Evolutionary conservation across 164 flowering plant species (phyloP), one percentile per base, ranked within the genome.

Genomic region (Cinnamomum micranthum): DNA sequence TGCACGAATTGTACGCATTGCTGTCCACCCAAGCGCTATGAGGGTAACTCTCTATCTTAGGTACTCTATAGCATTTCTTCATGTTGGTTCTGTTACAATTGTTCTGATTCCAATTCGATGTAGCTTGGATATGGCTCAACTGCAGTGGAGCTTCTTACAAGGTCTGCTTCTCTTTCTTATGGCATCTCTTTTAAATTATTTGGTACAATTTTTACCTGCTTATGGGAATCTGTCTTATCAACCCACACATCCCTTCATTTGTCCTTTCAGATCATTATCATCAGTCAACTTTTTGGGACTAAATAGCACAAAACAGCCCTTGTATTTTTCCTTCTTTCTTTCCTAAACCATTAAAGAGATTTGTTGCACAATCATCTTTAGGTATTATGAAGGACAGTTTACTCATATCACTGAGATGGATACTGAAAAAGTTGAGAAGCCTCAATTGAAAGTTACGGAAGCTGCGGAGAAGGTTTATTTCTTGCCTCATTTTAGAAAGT

Each of bases 1-100:
- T 81, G 98, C 92, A 80, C 92, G 99, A 27, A 91, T 96, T 79
- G 98, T 96, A 25, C 93, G 99, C 55, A 94, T 96, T 82, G 99
- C 99, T 69, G 94, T 95, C 77, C 99, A 96, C 81, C 99, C 99
- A 68, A 88, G 84, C 84, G 97, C 94, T 69, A 88, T 90, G 92
- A 85, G 87, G 97, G 99, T 96, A 85, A 80, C 23, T 73, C n/a
- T 71, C 70, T 71, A 10, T 27, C 24, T n/a, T 11, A 22, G 55
- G 47, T 50, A 28, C 68, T 6, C 25, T 4, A 51, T 17, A 27
- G 28, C 69, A 55, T 62, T 71, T 65, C 25, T 75, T 77, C 35
- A 11, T 28, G 11, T 70, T 64, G 2, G 12, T 70, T 69, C 12
- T 74, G 59, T 69, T 28, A 17, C 50, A 67, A 5, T 4, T 67